These are phyloP conservation scores for Populus pruinosa DNA, from an alignment of 345 rosid genomes.

Conservation along the genomic window DNA sequence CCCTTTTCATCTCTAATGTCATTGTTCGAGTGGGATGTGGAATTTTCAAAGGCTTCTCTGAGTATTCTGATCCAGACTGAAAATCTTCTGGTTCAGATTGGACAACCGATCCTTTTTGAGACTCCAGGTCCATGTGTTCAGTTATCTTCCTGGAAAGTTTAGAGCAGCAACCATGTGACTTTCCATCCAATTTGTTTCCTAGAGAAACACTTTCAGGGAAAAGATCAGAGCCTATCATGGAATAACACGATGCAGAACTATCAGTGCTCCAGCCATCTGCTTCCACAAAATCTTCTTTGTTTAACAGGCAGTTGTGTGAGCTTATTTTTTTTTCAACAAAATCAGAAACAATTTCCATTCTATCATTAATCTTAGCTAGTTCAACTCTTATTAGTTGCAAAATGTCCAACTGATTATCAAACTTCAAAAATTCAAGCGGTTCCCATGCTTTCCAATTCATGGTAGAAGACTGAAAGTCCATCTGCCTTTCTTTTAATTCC, in stretches of 20 bases:
- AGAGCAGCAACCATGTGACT: conserved; percentile 11
- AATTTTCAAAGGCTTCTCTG: conserved; percentile 2
- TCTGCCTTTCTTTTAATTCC: conserved; percentile 24
- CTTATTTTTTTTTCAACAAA: conserved; percentile 29
- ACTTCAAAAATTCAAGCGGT: conserved; percentile 15
- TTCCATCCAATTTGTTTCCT: conserved; percentile 18
- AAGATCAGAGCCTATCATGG: conserved; percentile 41
- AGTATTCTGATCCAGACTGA: not conserved
- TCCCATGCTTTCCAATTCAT: conserved; percentile 11
- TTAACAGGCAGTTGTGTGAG: conserved; percentile 18
- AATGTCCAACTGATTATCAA: conserved; percentile 34
- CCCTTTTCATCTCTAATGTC: conserved; percentile 34
- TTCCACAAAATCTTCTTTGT: conserved; percentile 39
- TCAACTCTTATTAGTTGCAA: conserved; percentile 43
- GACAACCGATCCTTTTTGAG: conserved; percentile 23
- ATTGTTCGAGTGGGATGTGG: conserved; percentile 15
- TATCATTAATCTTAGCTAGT: conserved; percentile 37
- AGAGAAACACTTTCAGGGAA: conserved; percentile 36
- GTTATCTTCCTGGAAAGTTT: conserved; percentile 3
- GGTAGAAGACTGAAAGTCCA: conserved; percentile 3
- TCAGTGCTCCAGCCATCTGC: conserved; percentile 46
- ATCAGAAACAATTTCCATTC: conserved; percentile 32
- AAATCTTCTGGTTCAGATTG: conserved; percentile 20
- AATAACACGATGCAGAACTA: conserved; percentile 37
- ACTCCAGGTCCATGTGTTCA: conserved; percentile 21